Evolutionary conservation across 148 eudicot species (phyloP), one percentile per base, ranked within the genome.

Genomic region (Chenopodium quinoa): DNA sequence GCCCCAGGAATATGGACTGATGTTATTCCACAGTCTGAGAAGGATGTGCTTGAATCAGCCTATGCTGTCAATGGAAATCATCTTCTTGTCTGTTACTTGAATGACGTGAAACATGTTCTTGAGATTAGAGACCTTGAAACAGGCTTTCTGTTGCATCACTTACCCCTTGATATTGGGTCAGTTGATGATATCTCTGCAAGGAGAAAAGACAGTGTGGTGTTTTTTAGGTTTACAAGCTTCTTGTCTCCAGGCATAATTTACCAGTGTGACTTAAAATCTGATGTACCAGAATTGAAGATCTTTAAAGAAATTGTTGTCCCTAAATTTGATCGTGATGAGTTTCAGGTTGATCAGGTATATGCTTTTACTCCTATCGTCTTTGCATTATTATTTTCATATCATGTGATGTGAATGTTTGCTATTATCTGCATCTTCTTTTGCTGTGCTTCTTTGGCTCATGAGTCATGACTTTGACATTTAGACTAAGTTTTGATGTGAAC

Each of bases 101-200:
- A 91, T 73, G 97, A 96, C 76, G 98, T 94, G 69, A 96, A 96
- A 80, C 88, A 89, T 81, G 88, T 91, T 84, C 80, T 96, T 76
- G 93, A 96, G 86, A 80, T 96, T 60, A 88, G 98, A 85, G 97
- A 96, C 86, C 86, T 96, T 83, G 85, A 83, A 83, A 88, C 86
- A 10, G 98, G 99, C 31, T 85, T 90, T 37, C 78, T 93, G 70
- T 73, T 90, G 83, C 94, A 90, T 85, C 82, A 87, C 74, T 83
- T 96, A 79, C 97, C 98, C 54, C 89, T 93, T 81, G 99, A 96
- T 74, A 96, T 96, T 82, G 99, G 99, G 68, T 78, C 95, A 9
- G 94, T 93, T 66, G 86, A 87, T 78, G 93, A 83, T 69, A 84
- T 96, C 86, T 92, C 97, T 86, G 89, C 88, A 50, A 81, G 89